Conservation (phyloP, 2,329 filamentous ascomycete species). For the Kalaharituber pfeilii region DNA sequence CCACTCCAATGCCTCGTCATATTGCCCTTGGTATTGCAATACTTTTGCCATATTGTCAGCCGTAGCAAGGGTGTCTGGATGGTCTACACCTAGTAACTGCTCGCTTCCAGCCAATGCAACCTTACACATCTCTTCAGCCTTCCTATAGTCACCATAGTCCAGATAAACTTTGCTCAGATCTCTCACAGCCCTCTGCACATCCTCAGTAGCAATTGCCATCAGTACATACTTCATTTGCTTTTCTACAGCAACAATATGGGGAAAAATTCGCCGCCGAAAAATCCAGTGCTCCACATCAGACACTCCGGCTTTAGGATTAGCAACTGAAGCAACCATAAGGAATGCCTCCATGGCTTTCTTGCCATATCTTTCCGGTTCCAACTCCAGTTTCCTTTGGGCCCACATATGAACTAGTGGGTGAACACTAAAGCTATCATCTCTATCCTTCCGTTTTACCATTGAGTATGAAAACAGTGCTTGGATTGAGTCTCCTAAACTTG, state of each 20-base stretch:
- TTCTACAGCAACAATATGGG: conserved; percentile 1
- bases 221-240: not conserved
- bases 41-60: not conserved
- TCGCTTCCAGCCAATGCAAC: conserved; percentile 7
- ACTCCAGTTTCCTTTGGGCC: conserved; percentile 8
- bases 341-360: not conserved
- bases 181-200: too few relatives aligned
- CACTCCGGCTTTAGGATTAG: not conserved
- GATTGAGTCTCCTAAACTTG: conserved; percentile 4
- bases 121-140: too few relatives aligned
- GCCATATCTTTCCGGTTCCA: not conserved
- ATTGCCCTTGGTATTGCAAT: not conserved
- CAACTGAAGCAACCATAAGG: not conserved
- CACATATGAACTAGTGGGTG: conserved; percentile 16
- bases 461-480: conserved; percentile 13
- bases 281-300: too few relatives aligned
- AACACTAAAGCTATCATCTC: conserved; percentile 5
- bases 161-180: too few relatives aligned
- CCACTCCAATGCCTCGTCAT: conserved; percentile 8
- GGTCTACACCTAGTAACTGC: conserved; percentile 10
- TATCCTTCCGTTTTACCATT: conserved; percentile 3
- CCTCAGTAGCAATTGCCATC: too few relatives aligned
- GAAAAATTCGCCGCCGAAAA: not conserved
- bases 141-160: too few relatives aligned
- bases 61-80: conserved; percentile 9